phyloP scores from a whole-genome alignment of 345 rosid genomes.

The Mercurialis annua region DNA sequence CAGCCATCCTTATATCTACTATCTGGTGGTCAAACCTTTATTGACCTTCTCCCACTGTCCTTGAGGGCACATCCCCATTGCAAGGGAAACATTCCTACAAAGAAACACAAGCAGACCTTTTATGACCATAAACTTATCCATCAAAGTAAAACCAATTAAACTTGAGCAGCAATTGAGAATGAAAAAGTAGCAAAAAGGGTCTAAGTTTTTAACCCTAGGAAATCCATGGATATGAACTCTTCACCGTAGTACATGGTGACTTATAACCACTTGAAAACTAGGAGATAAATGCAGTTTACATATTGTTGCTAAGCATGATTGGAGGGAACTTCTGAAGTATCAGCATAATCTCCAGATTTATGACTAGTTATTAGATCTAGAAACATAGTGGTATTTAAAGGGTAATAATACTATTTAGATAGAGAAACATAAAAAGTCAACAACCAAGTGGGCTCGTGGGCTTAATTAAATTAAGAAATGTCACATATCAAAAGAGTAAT shows the following conservation, averaged over 20 bases:
- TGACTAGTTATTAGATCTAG: too few relatives aligned
- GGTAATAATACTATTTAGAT: too few relatives aligned
- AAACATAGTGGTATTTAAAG: too few relatives aligned
- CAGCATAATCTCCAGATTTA: too few relatives aligned
- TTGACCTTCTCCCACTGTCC: slow-evolving; percentile 73
- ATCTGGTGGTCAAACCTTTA: slow-evolving; percentile 75
- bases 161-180: neutral
- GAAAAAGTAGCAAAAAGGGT: slow-evolving; percentile 17
- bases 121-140: slow-evolving; percentile 3
- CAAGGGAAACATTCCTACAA: slow-evolving; percentile 75
- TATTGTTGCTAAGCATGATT: too few relatives aligned
- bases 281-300: slow-evolving; percentile 46
- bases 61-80: slow-evolving; percentile 70
- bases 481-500: too few relatives aligned
- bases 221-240: slow-evolving; percentile 66
- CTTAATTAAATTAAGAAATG: too few relatives aligned
- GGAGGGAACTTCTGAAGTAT: too few relatives aligned
- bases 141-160: neutral
- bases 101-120: slow-evolving; percentile 8
- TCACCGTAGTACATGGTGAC: slow-evolving; percentile 74
- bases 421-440: too few relatives aligned
- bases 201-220: slow-evolving; percentile 49
- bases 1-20: slow-evolving; percentile 53
- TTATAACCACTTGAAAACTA: slow-evolving; percentile 44
- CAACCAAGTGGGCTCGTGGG: too few relatives aligned